Percentiles rank a stretch among this genome's conserved stretches.
phyloP scores from a whole-genome alignment of 495 filamentous ascomycete genomes.

The Neurospora intermedia region DNA sequence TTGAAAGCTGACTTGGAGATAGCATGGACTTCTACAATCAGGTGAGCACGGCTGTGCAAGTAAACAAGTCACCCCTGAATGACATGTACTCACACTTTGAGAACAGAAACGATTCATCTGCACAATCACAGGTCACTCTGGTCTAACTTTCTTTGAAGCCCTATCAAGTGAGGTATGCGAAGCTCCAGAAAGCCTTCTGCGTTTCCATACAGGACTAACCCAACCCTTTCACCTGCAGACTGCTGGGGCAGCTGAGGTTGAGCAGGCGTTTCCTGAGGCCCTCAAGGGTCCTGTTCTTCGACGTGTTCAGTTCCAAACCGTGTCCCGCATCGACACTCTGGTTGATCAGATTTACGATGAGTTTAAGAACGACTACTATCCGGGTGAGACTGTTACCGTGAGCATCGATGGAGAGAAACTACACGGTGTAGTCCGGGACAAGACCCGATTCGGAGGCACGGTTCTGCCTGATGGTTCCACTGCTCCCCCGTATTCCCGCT shows the following conservation, averaged over 20 bases:
- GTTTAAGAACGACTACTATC: slow-evolving; percentile 89
- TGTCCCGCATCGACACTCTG: slow-evolving; percentile 83
- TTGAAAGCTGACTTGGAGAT: slow-evolving; percentile 15
- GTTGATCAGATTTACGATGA: slow-evolving; percentile 59
- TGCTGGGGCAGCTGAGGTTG: slow-evolving; percentile 79
- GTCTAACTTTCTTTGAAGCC: slow-evolving; percentile 88
- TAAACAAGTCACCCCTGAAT: background rate
- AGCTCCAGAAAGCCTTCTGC: background rate
- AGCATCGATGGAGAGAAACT: slow-evolving; percentile 60
- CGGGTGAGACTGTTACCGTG: slow-evolving; percentile 76
- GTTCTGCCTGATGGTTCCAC: slow-evolving; percentile 52
- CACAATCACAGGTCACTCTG: slow-evolving; percentile 88
- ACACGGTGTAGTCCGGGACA: slow-evolving; percentile 74
- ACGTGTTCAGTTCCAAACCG: slow-evolving; percentile 81
- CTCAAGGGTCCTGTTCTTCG: slow-evolving; percentile 85
- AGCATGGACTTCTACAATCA: slow-evolving; percentile 93
- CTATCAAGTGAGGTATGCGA: slow-evolving; percentile 78
- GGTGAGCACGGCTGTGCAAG: slow-evolving; percentile 31
- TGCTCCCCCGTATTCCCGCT: slow-evolving; percentile 59
- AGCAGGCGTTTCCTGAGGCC: slow-evolving; percentile 81
- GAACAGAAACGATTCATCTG: slow-evolving; percentile 77
- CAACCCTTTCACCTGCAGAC: slow-evolving; percentile 34
- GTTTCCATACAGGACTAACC: background rate
- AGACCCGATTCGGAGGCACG: slow-evolving; percentile 59
- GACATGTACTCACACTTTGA: slow-evolving; percentile 6